Percentiles rank a stretch among this genome's conserved stretches.
phyloP scores from a whole-genome alignment of 805 yeast species.

The Metschnikowia gelsemii region DNA sequence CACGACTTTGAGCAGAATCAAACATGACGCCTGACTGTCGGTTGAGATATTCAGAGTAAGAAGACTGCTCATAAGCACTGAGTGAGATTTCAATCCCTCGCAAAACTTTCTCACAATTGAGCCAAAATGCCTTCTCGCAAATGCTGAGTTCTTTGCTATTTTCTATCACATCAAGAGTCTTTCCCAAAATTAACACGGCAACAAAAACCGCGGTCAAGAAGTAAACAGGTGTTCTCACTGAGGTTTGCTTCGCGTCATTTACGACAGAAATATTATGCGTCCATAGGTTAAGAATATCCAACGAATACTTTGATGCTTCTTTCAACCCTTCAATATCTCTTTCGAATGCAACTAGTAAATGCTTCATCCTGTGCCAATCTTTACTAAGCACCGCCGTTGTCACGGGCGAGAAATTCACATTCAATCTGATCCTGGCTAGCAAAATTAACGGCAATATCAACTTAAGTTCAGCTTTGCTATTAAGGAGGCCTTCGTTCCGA shows the following conservation, averaged over 20 bases:
- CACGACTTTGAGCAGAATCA: constrained; percentile 29
- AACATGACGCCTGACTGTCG: constrained; percentile 60
- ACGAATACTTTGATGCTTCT: constrained; percentile 58
- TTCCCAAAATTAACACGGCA: constrained; percentile 60
- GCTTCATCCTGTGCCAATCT: constrained; percentile 69
- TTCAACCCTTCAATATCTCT: constrained; percentile 62
- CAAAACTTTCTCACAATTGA: constrained; percentile 58
- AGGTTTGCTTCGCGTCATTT: constrained; percentile 63
- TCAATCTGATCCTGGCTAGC: constrained; percentile 65
- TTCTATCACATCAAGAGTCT: constrained; percentile 59
- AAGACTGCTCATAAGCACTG: constrained; percentile 50
- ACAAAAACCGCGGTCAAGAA: constrained; percentile 70
- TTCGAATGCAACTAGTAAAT: constrained; percentile 42
- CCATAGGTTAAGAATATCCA: constrained; percentile 68
- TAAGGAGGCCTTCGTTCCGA: constrained; percentile 48
- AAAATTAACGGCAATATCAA: constrained; percentile 64
- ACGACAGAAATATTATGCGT: constrained; percentile 65
- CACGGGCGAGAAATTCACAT: constrained; percentile 60
- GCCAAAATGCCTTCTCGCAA: constrained; percentile 59
- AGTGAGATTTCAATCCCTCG: constrained; percentile 60
- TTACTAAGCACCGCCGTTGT: constrained; percentile 58
- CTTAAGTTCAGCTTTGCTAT: constrained; percentile 56
- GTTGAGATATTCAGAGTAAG: constrained; percentile 58
- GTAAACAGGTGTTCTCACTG: constrained; percentile 73
- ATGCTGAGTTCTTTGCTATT: constrained; percentile 31